A percentile compares a stretch with the other conserved stretches of the same genome.
Conservation (phyloP, 2,329 filamentous ascomycete species). For the Xylaria sp. region DNA sequence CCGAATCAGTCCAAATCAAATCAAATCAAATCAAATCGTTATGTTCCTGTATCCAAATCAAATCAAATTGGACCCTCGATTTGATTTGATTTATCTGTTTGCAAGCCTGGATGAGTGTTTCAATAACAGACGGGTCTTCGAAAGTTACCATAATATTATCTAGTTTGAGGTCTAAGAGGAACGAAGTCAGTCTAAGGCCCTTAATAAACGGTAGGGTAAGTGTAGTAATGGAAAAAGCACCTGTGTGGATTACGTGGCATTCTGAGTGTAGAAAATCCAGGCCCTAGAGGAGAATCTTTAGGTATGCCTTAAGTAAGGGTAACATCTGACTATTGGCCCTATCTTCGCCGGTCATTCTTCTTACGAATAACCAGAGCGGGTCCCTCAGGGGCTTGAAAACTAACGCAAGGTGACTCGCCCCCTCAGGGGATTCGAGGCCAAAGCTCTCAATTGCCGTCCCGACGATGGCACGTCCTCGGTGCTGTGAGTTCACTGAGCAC, state of each 20-base stretch:
- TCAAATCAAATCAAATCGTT: too few species aligned
- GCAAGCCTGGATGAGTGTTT: too few species aligned
- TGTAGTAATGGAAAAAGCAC: background rate
- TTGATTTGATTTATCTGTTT: too few species aligned
- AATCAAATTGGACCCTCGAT: too few species aligned
- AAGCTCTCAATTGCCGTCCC: slow-evolving; percentile 10
- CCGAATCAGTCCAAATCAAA: too few species aligned
- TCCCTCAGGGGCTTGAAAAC: slow-evolving; percentile 20
- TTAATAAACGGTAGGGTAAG: slow-evolving; percentile 1
- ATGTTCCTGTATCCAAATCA: too few species aligned
- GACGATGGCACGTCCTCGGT: slow-evolving; percentile 15
- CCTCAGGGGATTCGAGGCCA: slow-evolving; percentile 7
- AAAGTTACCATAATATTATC: slow-evolving; percentile 22
- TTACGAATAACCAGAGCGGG: slow-evolving; percentile 12
- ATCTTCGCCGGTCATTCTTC: slow-evolving; percentile 8
- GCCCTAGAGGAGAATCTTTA: slow-evolving; percentile 16
- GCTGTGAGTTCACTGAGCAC: background rate
- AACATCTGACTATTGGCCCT: background rate
- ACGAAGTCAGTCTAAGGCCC: slow-evolving; percentile 1
- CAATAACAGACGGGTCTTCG: slow-evolving; percentile 16
- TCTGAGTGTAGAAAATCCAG: slow-evolving; percentile 18
- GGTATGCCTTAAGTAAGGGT: slow-evolving; percentile 10
- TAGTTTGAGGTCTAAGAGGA: slow-evolving; percentile 13
- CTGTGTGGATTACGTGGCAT: slow-evolving; percentile 22
- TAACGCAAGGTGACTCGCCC: slow-evolving; percentile 11